These are phyloP conservation scores for Vaucheria bursata DNA, from an alignment of 352 stramenopile genomes.

Conservation along the genomic window DNA sequence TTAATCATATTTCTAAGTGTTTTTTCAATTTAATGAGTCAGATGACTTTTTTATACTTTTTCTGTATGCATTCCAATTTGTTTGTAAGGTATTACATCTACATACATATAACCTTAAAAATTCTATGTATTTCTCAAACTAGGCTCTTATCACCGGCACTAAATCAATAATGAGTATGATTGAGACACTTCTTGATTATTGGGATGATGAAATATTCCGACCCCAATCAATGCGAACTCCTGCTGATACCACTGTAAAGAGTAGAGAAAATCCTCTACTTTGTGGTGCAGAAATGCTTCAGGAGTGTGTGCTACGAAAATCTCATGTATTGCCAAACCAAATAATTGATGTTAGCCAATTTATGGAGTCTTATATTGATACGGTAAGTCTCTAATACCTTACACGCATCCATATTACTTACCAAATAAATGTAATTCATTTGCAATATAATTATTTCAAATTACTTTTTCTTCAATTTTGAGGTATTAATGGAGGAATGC, in stretches of 20 bases:
- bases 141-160: constrained; percentile 9
- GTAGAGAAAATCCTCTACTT: background rate
- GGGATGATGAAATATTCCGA: background rate
- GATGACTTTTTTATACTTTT: too few species aligned
- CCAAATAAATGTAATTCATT: too few species aligned
- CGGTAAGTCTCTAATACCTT: too few species aligned
- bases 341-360: constrained; percentile 66
- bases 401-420: too few species aligned
- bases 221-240: constrained; percentile 3
- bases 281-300: constrained; percentile 4
- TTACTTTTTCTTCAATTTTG: background rate
- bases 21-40: too few species aligned
- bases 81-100: too few species aligned
- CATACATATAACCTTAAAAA: too few species aligned
- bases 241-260: background rate
- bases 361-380: constrained; percentile 54
- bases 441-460: too few species aligned
- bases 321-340: constrained; percentile 4
- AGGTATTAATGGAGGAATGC: constrained; percentile 60
- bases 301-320: background rate
- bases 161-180: constrained; percentile 1
- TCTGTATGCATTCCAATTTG: too few species aligned
- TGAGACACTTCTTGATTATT: background rate
- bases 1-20: too few species aligned
- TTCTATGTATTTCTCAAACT: too few species aligned